Percentiles rank a stretch among this genome's conserved stretches.
phyloP scores from a whole-genome alignment of 192 early-diverging fungal genomes.

The Entomortierella parvispora region DNA sequence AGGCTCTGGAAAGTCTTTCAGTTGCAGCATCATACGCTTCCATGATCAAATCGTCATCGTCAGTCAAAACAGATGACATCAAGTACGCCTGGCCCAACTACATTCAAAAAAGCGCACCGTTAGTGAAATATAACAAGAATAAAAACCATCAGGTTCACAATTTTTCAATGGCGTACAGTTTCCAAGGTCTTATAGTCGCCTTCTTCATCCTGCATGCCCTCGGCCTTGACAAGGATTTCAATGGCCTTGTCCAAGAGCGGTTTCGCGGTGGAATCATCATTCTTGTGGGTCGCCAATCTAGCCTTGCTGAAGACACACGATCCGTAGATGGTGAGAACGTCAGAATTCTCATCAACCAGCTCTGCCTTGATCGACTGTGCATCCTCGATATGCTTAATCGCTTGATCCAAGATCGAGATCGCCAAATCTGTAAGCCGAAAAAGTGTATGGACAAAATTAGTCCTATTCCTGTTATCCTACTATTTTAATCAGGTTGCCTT shows the following conservation, averaged over 20 bases:
- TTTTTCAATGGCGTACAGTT: constrained; percentile 14
- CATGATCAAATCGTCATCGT: constrained; percentile 64
- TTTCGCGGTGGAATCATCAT: constrained; percentile 23
- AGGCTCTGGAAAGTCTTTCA: constrained; percentile 55
- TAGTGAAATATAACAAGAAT: constrained; percentile 13
- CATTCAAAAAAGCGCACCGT: constrained; percentile 26
- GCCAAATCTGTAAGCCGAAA: constrained; percentile 18
- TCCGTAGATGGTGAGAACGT: constrained; percentile 33
- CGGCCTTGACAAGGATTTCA: constrained; percentile 32
- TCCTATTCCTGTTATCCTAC: not conserved
- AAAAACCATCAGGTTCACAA: not conserved
- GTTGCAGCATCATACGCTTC: constrained; percentile 60
- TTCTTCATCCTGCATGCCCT: constrained; percentile 24
- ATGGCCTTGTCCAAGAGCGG: constrained; percentile 28
- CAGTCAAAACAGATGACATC: constrained; percentile 48
- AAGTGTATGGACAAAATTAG: too few species aligned
- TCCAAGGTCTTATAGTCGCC: constrained; percentile 41
- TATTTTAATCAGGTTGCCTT: not conserved
- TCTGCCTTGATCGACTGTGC: constrained; percentile 12
- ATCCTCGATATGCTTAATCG: constrained; percentile 29
- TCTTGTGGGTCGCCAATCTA: constrained; percentile 10
- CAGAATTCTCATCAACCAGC: constrained; percentile 26
- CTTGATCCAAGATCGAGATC: constrained; percentile 19
- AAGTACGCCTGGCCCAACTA: constrained; percentile 57
- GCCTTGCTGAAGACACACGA: constrained; percentile 44